Evolutionary conservation across 192 early-diverging fungal genomes (phyloP).

Genomic region (Borealophlyctis nickersoniae): DNA sequence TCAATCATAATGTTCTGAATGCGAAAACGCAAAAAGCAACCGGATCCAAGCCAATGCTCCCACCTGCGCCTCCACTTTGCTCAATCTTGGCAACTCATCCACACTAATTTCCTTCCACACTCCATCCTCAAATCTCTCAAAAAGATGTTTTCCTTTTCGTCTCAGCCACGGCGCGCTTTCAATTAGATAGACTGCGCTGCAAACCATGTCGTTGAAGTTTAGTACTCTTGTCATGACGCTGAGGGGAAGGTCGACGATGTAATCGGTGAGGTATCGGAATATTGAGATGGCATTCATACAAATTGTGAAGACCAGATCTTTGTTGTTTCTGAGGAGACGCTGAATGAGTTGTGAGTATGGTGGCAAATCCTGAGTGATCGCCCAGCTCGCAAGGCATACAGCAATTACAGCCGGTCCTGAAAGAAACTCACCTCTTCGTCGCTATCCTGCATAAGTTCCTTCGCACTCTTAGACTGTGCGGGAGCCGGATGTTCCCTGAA

Average conservation of each 20-base stretch:
- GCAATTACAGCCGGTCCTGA: background rate
- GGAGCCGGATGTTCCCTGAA: background rate
- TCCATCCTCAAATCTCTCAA: slow-evolving; percentile 35
- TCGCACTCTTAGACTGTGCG: background rate
- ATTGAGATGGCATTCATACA: slow-evolving; percentile 37
- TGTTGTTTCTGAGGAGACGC: slow-evolving; percentile 4
- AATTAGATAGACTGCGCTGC: slow-evolving; percentile 28
- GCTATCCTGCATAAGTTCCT: slow-evolving; percentile 4
- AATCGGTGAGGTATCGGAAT: slow-evolving; percentile 42
- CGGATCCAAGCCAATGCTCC: background rate
- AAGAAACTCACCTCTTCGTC: slow-evolving; percentile 13
- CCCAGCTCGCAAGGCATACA: no score
- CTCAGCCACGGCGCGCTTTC: slow-evolving; percentile 40
- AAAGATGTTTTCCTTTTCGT: slow-evolving; percentile 4
- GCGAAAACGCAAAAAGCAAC: background rate
- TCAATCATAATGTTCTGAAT: no score
- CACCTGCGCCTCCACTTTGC: slow-evolving; percentile 49
- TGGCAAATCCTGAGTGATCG: no score
- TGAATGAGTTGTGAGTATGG: no score
- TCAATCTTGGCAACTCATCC: slow-evolving; percentile 35
- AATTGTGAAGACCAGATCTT: slow-evolving; percentile 38
- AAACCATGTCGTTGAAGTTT: slow-evolving; percentile 37
- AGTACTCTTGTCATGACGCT: slow-evolving; percentile 34
- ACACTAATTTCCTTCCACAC: slow-evolving; percentile 35
- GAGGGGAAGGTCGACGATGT: slow-evolving; percentile 30